Evolutionary conservation across 768 basidiomycete species (phyloP).

Genomic region (Lactarius sp.): DNA sequence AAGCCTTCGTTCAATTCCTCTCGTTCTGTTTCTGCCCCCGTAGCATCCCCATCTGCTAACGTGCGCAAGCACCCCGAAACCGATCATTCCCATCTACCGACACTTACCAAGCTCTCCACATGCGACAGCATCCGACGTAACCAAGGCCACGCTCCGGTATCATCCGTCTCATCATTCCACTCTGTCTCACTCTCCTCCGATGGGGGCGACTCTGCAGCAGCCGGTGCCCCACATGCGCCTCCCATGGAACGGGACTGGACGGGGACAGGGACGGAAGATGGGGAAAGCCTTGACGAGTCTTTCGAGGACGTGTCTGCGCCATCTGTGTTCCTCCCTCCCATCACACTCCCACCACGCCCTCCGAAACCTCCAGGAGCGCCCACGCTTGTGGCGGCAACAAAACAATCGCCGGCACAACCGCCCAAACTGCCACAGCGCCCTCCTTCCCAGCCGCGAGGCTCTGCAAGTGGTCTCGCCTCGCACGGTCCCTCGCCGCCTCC

Average conservation of each 20-base stretch:
- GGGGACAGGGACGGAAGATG: conserved; percentile 41
- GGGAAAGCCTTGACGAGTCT: conserved; percentile 55
- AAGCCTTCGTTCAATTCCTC: conserved; percentile 43
- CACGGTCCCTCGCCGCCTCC: conserved; percentile 13
- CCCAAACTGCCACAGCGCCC: conserved; percentile 25
- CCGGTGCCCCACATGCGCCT: conserved; percentile 30
- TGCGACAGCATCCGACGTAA: conserved; percentile 33
- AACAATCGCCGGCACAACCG: neutral
- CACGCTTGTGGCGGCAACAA: neutral
- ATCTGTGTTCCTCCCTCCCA: conserved; percentile 36
- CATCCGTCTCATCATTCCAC: conserved; percentile 74
- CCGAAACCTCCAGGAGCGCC: conserved; percentile 31
- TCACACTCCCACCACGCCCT: conserved; percentile 28
- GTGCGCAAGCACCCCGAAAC: conserved; percentile 37
- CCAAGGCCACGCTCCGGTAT: conserved; percentile 49
- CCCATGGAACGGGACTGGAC: conserved; percentile 40
- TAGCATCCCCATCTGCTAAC: conserved; percentile 36
- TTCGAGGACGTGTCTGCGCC: conserved; percentile 61
- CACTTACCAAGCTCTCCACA: conserved; percentile 30
- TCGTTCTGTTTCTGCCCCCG: conserved; percentile 52
- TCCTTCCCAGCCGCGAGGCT: neutral
- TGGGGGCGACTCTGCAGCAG: conserved; percentile 30
- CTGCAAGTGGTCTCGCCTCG: conserved; percentile 19
- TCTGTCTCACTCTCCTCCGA: conserved; percentile 74
- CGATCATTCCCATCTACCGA: conserved; percentile 52